Evolutionary conservation across 306 rosid genomes (phyloP).

Genomic region (Medicago arabica): DNA sequence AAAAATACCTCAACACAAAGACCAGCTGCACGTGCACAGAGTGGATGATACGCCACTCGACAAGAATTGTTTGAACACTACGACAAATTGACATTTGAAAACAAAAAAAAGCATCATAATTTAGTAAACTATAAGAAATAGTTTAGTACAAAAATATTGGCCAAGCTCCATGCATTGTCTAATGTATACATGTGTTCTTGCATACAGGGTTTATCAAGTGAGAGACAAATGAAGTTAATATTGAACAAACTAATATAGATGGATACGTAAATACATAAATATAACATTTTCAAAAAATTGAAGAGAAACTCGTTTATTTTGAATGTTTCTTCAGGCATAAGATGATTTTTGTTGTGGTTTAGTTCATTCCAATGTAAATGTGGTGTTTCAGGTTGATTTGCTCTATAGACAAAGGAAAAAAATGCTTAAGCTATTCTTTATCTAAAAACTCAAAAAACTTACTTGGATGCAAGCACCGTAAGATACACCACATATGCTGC

Average conservation of each 20-base stretch:
- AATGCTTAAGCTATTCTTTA: constrained; percentile 22
- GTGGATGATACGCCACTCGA: constrained; percentile 97
- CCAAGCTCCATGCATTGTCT: constrained; percentile 3
- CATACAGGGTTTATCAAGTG: not conserved
- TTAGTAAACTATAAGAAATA: constrained; percentile 18
- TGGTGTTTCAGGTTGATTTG: constrained; percentile 1
- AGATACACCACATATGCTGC: constrained; percentile 93
- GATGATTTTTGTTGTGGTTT: constrained; percentile 12
- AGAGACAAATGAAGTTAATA: constrained; percentile 19
- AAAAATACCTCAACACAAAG: constrained; percentile 95
- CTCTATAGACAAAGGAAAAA: constrained; percentile 19
- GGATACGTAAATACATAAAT: not conserved
- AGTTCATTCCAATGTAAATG: constrained; percentile 3
- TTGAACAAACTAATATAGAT: not conserved
- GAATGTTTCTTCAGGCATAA: constrained; percentile 15
- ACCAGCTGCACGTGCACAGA: constrained; percentile 99
- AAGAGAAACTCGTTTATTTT: constrained; percentile 5
- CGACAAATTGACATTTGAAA: constrained; percentile 41
- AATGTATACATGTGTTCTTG: not conserved
- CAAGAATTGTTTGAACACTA: constrained; percentile 96
- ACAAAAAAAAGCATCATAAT: constrained; percentile 29
- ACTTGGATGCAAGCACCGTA: constrained; percentile 99
- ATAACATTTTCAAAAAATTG: not conserved
- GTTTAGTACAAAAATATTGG: constrained; percentile 29
- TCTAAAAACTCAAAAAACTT: constrained; percentile 50